Conservation (phyloP, 306 rosid genomes). For the Gillenia trifoliata region DNA sequence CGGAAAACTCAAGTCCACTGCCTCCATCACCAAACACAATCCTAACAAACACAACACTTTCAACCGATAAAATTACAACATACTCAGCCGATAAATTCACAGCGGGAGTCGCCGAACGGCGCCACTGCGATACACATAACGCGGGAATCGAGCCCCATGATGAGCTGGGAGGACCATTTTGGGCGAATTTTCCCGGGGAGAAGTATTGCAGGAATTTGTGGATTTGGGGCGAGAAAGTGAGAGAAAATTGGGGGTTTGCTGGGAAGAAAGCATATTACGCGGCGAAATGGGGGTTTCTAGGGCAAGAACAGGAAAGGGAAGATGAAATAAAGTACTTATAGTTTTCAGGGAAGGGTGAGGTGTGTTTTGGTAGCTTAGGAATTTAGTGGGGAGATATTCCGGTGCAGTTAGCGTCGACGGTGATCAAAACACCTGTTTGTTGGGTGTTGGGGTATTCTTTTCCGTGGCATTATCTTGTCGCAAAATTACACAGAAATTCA, state of each 20-base stretch:
- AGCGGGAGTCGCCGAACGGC: neutral
- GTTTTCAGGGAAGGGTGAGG: conserved; percentile 91
- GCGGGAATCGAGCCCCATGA: neutral
- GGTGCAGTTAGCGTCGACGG: conserved; percentile 42
- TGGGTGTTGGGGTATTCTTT: too few relatives aligned
- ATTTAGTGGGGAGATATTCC: conserved; percentile 70
- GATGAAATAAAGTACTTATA: conserved; percentile 72
- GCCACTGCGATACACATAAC: conserved; percentile 22
- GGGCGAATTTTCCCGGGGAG: neutral
- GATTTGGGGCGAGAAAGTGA: conserved; percentile 11
- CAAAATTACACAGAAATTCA: too few relatives aligned
- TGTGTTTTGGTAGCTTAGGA: conserved; percentile 27
- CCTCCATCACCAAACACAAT: conserved; percentile 52
- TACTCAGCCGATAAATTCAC: neutral
- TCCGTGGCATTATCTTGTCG: too few relatives aligned
- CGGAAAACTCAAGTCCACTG: conserved; percentile 51
- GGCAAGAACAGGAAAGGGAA: conserved; percentile 60
- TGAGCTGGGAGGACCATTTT: conserved; percentile 6
- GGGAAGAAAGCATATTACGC: too few relatives aligned
- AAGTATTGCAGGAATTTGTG: neutral
- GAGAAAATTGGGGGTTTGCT: conserved; percentile 28
- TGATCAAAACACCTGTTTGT: too few relatives aligned
- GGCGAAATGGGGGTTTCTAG: conserved; percentile 51
- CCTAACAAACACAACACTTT: too few relatives aligned
- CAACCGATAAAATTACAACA: neutral